Conservation (phyloP, 371 early-diverging fungal genomes). For the Rhizopus microsporus region DNA sequence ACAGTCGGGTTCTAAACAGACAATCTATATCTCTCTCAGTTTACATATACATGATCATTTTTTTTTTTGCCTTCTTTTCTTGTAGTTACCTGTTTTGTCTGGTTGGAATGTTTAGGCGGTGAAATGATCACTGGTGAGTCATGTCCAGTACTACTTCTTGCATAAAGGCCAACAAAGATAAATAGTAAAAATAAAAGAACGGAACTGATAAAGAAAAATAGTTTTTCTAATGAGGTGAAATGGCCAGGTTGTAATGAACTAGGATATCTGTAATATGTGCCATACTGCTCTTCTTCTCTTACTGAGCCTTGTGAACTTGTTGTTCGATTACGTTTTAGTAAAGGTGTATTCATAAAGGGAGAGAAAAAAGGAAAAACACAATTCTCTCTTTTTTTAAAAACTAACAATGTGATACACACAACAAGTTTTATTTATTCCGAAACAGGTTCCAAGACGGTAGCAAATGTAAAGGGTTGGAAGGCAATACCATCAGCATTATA, state of each 20-base stretch:
- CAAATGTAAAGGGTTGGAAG: constrained; percentile 52
- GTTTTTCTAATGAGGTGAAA: constrained; percentile 50
- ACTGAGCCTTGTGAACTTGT: background rate
- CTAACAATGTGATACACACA: too few relatives aligned
- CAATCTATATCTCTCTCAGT: background rate
- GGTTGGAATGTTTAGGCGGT: constrained; percentile 21
- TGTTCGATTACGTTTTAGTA: background rate
- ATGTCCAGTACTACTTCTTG: constrained; percentile 31
- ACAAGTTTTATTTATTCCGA: background rate
- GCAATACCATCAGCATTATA: constrained; percentile 66
- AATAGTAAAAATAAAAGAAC: constrained; percentile 41
- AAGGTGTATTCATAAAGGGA: background rate
- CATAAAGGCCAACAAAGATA: constrained; percentile 48
- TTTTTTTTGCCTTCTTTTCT: background rate
- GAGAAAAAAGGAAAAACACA: background rate
- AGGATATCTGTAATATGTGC: constrained; percentile 39
- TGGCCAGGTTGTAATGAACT: constrained; percentile 46
- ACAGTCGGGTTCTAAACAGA: constrained; percentile 45
- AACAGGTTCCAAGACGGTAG: constrained; percentile 25
- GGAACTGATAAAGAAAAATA: constrained; percentile 46
- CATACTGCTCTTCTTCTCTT: constrained; percentile 20
- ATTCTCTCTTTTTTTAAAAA: background rate
- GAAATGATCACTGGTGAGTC: constrained; percentile 19
- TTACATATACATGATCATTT: constrained; percentile 1
- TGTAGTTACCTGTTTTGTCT: constrained; percentile 13